Conservation (phyloP, 805 yeast genomes). For the Wickerhamiella kurtzmanii region DNA sequence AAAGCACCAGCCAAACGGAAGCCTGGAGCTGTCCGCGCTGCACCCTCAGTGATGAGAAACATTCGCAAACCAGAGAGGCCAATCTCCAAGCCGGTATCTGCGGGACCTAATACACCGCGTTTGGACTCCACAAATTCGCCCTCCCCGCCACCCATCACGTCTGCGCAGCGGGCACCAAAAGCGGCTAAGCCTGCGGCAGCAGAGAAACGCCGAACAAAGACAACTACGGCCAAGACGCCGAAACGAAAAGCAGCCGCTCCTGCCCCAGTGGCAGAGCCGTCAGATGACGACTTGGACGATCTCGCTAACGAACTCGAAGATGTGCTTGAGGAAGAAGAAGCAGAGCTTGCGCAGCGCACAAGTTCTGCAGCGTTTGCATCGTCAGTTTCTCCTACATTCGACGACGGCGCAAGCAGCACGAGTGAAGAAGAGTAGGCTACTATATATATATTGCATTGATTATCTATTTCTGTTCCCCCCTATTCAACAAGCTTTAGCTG, state of each 20-base stretch:
- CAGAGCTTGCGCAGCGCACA: not conserved
- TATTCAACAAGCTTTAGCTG: not conserved
- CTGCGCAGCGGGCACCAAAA: not conserved
- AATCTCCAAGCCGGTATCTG: not conserved
- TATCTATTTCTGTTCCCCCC: not conserved
- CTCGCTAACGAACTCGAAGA: slow-evolving; percentile 23
- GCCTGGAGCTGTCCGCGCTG: not conserved
- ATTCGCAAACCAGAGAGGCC: not conserved
- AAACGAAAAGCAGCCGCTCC: too few species aligned
- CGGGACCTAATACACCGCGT: not conserved
- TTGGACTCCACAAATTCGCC: not conserved
- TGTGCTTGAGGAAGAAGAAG: slow-evolving; percentile 20
- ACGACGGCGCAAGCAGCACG: slow-evolving; percentile 14
- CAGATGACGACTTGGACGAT: slow-evolving; percentile 23
- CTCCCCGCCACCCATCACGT: not conserved
- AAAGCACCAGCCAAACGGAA: not conserved
- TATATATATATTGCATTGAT: not conserved
- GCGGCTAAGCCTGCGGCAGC: not conserved
- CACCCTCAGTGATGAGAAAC: not conserved
- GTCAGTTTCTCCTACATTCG: not conserved
- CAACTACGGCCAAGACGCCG: too few species aligned
- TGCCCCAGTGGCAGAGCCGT: too few species aligned
- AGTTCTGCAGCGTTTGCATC: not conserved
- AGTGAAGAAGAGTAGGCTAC: slow-evolving; percentile 16
- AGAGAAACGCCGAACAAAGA: too few species aligned